phyloP scores from a whole-genome alignment of 805 yeast genomes.

The Ogataea haglerorum region DNA sequence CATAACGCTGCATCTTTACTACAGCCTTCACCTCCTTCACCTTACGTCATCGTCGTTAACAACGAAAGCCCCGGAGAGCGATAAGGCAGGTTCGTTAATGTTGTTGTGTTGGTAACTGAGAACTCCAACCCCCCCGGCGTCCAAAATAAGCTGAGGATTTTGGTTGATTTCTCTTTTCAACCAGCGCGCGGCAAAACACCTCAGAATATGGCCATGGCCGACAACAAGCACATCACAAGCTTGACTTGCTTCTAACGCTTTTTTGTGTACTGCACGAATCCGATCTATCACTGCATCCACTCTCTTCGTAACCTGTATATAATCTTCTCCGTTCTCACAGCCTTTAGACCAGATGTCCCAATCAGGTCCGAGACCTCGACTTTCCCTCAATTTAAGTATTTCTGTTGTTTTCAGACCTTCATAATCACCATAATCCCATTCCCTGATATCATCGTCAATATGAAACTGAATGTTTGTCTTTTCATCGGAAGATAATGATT shows the following conservation, averaged over 20 bases:
- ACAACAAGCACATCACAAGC: conserved; percentile 76
- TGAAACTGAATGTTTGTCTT: conserved; percentile 41
- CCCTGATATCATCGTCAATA: conserved; percentile 70
- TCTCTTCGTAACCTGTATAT: conserved; percentile 63
- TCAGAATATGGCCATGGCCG: conserved; percentile 91
- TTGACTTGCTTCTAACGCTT: conserved; percentile 46
- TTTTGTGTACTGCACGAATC: conserved; percentile 57
- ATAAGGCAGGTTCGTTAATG: conserved; percentile 82
- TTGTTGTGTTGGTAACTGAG: conserved; percentile 84
- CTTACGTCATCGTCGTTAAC: conserved; percentile 62
- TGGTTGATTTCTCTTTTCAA: conserved; percentile 50
- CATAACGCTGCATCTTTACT: background rate
- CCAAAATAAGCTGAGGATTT: conserved; percentile 81
- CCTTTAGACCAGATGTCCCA: conserved; percentile 94
- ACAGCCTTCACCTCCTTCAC: background rate
- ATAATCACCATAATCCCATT: conserved; percentile 96
- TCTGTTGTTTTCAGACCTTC: conserved; percentile 77
- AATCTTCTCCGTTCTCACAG: conserved; percentile 84
- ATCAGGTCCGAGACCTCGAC: conserved; percentile 48
- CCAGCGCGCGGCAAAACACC: conserved; percentile 92
- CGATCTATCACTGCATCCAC: conserved; percentile 66
- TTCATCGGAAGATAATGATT: conserved; percentile 41
- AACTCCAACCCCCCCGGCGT: conserved; percentile 95
- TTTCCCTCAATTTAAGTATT: conserved; percentile 56
- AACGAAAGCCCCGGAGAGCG: conserved; percentile 76